Conservation (phyloP, 176 grass and related monocot genomes). For the Aegilops umbellulata region DNA sequence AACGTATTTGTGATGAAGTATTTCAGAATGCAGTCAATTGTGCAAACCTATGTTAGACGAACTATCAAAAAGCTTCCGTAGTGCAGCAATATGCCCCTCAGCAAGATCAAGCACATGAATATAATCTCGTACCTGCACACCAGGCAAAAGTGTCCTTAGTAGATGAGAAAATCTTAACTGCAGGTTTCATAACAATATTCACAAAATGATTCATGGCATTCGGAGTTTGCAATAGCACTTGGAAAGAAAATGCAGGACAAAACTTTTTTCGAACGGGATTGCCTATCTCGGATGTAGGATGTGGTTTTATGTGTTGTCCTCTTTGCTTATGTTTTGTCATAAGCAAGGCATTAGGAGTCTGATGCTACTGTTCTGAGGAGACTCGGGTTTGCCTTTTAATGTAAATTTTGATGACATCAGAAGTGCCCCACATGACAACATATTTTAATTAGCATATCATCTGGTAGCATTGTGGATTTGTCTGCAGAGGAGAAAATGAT, state of each 20-base stretch:
- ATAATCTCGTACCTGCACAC: conserved; percentile 79
- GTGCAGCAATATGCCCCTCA: conserved; percentile 82
- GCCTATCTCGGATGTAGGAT: not conserved
- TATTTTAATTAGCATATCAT: not conserved
- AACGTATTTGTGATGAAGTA: conserved; percentile 4
- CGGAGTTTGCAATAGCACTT: not conserved
- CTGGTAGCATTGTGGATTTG: not conserved
- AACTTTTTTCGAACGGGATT: not conserved
- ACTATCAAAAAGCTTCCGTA: conserved; percentile 84
- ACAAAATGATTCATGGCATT: conserved; percentile 13
- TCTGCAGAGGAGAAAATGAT: not conserved
- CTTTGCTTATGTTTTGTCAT: not conserved
- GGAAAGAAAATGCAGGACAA: conserved; percentile 2
- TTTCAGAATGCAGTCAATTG: conserved; percentile 3
- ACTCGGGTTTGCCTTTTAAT: not conserved
- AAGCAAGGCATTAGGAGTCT: not conserved
- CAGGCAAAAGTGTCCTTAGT: conserved; percentile 19
- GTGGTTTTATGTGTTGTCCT: not conserved
- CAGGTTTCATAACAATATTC: not conserved
- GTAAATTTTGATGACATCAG: not conserved
- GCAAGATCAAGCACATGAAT: conserved; percentile 97
- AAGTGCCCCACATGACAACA: not conserved
- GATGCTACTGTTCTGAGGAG: not conserved
- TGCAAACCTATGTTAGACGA: conserved; percentile 69
- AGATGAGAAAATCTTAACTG: not conserved